Evolutionary conservation across 306 rosid genomes (phyloP).

Genomic region (Castanea sativa): DNA sequence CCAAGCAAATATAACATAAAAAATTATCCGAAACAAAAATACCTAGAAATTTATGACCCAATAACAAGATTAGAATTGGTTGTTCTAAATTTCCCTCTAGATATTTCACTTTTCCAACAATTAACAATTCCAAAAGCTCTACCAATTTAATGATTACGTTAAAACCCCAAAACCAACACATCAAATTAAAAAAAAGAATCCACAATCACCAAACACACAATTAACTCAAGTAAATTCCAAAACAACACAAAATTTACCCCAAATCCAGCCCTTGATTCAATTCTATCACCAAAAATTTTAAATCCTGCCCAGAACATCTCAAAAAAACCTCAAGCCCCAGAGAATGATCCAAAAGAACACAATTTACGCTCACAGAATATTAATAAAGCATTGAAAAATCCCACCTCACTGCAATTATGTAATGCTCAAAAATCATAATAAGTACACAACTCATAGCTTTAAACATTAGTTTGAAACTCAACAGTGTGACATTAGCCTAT

Average conservation of each 20-base stretch:
- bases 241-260: neutral
- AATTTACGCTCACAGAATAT: neutral
- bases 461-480: neutral
- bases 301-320: neutral
- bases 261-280: slow-evolving; percentile 16
- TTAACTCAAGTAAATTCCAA: slow-evolving; percentile 5
- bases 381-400: slow-evolving; percentile 57
- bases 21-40: neutral
- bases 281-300: slow-evolving; percentile 4
- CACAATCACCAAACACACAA: slow-evolving; percentile 12
- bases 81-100: neutral
- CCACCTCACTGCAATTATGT: slow-evolving; percentile 70
- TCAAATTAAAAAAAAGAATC: neutral
- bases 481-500: neutral
- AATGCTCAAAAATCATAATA: neutral
- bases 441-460: neutral
- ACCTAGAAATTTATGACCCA: neutral
- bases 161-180: neutral
- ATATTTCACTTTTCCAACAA: too few species aligned
- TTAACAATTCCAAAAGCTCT: too few species aligned
- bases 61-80: neutral
- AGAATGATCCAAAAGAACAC: neutral
- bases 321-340: slow-evolving; percentile 7
- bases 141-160: neutral
- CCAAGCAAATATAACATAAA: too few species aligned